Base-by-base conservation (phyloP, 1,284 basidiomycete genomes). In the Hemileia vastatrix region DNA sequence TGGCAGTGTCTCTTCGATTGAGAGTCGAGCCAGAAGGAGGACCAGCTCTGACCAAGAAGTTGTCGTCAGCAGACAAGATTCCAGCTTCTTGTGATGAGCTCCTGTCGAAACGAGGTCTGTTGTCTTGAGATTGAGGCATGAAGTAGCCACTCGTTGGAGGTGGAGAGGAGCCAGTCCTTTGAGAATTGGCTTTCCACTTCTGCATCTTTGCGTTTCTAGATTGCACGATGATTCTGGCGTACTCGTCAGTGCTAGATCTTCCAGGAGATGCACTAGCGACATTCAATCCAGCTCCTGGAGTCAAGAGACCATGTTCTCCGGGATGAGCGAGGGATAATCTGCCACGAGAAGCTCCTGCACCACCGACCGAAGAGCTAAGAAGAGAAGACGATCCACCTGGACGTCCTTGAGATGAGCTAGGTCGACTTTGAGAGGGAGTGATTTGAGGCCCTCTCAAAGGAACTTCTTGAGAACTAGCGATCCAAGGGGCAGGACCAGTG, bases 161-260 rank as follows among this genome's bases (percentile, higher is more conserved):
- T 13, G 31, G 31, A 1, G 48, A 24, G 13, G 48, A 50, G 48
- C 48, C 31, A 13, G 48, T 24, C n/a, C 31, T 50, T n/a, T n/a
- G n/a, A n/a, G n/a, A n/a, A n/a, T n/a, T n/a, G n/a, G n/a, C n/a
- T 61, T 76, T 71, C 80, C 80, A 81, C 55, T 80, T 76, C 59
- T 80, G 78, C 65, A 81, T 72, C 68, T 81, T 81, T 33, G 80
- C 80, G 44, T 78, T 77, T 21, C 80, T 72, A 54, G 77, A 79
- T 65, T 80, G 79, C 67, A 81, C 75, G 66, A 81, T 81, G 76
- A 81, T 79, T 62, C 76, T 77, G 0, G 80, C 80, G 60, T 80
- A 79, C 33, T 80, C 80, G 66, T 81, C 79, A 1, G 77, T 77
- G 11, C 76, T 70, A 0, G n/a, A n/a, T n/a, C n/a, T 15, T 40